Conservation (phyloP, 257 asterid species). For the Nicotiana noctiflora region DNA sequence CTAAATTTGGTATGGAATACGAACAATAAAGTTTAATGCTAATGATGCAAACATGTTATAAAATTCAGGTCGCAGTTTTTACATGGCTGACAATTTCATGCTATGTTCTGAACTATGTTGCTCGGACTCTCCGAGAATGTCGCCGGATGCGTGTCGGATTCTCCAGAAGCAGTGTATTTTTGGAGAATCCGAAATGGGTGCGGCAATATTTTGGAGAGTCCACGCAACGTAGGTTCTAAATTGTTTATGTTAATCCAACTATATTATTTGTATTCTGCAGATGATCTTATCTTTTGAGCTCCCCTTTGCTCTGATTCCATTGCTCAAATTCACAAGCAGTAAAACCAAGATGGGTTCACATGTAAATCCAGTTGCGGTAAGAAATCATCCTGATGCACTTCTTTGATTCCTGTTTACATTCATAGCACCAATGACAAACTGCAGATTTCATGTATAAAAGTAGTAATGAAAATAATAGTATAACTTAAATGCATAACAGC, state of each 20-base stretch:
- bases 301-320: conserved; percentile 91
- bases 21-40: neutral
- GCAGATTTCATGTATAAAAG: neutral
- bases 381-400: conserved; percentile 15
- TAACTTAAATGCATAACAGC: neutral
- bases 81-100: neutral
- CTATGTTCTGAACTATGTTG: no score
- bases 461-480: neutral
- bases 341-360: conserved; percentile 81
- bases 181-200: no score
- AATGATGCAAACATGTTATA: neutral
- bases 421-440: neutral
- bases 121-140: no score
- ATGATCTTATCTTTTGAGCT: conserved; percentile 95
- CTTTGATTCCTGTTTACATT: neutral
- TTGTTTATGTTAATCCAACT: neutral
- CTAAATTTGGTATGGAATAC: neutral
- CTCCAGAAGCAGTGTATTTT: no score
- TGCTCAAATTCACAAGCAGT: conserved; percentile 94
- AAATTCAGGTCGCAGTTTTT: neutral
- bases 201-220: no score
- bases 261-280: conserved; percentile 27
- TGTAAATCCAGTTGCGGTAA: conserved; percentile 58
- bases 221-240: no score
- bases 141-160: no score